A percentile compares a stretch with the other conserved stretches of the same genome.
Evolutionary conservation across 2,329 filamentous ascomycete genomes (phyloP).

Genomic region (Coniochaeta ligniaria): DNA sequence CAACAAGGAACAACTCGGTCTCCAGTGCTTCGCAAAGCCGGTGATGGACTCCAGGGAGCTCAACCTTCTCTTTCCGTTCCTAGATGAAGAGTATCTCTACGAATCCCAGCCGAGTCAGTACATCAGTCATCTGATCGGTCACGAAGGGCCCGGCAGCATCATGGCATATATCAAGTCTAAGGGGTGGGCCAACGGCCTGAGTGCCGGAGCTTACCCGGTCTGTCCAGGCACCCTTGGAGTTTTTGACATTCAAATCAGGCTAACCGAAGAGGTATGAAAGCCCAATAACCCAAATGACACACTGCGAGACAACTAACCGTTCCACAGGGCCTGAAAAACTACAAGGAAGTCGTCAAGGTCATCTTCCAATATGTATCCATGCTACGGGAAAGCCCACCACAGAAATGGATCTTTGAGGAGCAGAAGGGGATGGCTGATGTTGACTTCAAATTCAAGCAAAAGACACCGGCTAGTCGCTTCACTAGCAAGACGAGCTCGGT

Average conservation of each 20-base stretch:
- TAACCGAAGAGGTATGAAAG: slow-evolving; percentile 67
- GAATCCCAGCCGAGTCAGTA: slow-evolving; percentile 80
- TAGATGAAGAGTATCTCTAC: slow-evolving; percentile 74
- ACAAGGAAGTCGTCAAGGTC: slow-evolving; percentile 73
- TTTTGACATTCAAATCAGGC: slow-evolving; percentile 70
- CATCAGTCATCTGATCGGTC: slow-evolving; percentile 81
- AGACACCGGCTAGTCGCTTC: slow-evolving; percentile 82
- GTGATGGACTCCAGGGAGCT: slow-evolving; percentile 82
- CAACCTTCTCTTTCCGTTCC: slow-evolving; percentile 75
- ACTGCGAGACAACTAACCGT: slow-evolving; percentile 6
- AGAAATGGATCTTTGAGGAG: slow-evolving; percentile 92
- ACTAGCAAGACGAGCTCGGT: slow-evolving; percentile 76
- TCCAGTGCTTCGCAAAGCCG: slow-evolving; percentile 80
- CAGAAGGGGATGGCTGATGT: slow-evolving; percentile 86
- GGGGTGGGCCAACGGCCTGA: slow-evolving; percentile 81
- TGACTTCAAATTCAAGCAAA: slow-evolving; percentile 92
- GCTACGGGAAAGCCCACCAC: slow-evolving; percentile 69
- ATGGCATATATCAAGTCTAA: slow-evolving; percentile 84
- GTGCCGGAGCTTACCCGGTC: slow-evolving; percentile 66
- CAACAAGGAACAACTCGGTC: slow-evolving; percentile 42
- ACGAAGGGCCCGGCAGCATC: slow-evolving; percentile 88
- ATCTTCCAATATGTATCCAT: slow-evolving; percentile 91
- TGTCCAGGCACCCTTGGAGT: slow-evolving; percentile 72
- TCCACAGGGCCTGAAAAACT: slow-evolving; percentile 60
- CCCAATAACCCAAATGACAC: neutral